Conservation (phyloP, 345 rosid species). For the Citrus sp. region DNA sequence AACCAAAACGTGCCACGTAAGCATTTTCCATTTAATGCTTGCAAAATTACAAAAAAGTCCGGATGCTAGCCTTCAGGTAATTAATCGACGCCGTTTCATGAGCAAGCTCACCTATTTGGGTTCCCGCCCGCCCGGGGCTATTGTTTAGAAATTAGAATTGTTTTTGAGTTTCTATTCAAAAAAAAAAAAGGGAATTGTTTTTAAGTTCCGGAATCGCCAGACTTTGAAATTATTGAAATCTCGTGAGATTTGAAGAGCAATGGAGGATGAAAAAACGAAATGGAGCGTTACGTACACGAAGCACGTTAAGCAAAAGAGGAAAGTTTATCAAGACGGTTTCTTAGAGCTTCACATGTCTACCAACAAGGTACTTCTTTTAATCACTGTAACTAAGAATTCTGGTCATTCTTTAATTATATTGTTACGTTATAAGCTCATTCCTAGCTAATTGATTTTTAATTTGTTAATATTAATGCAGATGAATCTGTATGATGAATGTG, state of each 20-base stretch:
- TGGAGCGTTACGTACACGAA: slow-evolving; percentile 84
- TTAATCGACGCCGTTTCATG: background rate
- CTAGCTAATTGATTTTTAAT: background rate
- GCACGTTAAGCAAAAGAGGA: slow-evolving; percentile 77
- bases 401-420: background rate
- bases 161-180: too few species aligned
- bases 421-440: background rate
- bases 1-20: background rate
- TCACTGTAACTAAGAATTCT: background rate
- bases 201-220: background rate
- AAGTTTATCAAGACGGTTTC: slow-evolving; percentile 80
- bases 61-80: background rate
- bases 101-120: too few species aligned
- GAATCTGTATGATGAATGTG: slow-evolving; percentile 65
- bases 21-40: too few species aligned
- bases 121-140: background rate
- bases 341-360: slow-evolving; percentile 44
- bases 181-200: background rate
- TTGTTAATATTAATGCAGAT: slow-evolving; percentile 32
- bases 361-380: slow-evolving; percentile 48
- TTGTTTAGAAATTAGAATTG: background rate
- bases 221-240: background rate
- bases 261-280: slow-evolving; percentile 47
- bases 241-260: slow-evolving; percentile 5
- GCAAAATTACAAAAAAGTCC: background rate